Evolutionary conservation across 306 rosid species (phyloP).

Genomic region (Cotoneaster glaucophyllus): DNA sequence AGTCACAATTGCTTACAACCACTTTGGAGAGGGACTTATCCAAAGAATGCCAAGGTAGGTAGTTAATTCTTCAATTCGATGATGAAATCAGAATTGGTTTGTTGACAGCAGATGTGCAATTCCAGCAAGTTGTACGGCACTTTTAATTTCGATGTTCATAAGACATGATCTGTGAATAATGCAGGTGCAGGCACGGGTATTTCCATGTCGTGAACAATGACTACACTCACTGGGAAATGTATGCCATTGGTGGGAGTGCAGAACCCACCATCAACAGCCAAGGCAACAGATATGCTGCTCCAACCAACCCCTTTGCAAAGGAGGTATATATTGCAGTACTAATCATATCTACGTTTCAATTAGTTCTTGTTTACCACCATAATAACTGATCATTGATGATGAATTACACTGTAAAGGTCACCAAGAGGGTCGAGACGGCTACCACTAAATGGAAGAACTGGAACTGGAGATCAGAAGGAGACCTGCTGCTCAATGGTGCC

Average conservation of each 20-base stretch:
- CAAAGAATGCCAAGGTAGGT: slow-evolving; percentile 98
- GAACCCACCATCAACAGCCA: slow-evolving; percentile 95
- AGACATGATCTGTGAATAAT: slow-evolving; percentile 13
- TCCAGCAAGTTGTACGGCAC: neutral
- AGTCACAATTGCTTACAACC: slow-evolving; percentile 97
- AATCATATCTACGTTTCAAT: neutral
- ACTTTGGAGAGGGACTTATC: slow-evolving; percentile 95
- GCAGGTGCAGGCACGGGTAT: slow-evolving; percentile 95
- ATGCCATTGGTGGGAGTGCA: slow-evolving; percentile 98
- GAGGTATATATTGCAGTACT: slow-evolving; percentile 46
- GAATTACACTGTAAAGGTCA: slow-evolving; percentile 45
- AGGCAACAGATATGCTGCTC: slow-evolving; percentile 95
- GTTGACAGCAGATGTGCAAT: neutral
- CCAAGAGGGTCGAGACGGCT: slow-evolving; percentile 89
- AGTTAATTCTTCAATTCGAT: slow-evolving; percentile 10
- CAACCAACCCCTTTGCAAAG: slow-evolving; percentile 73
- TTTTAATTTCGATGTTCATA: neutral
- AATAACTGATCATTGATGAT: neutral
- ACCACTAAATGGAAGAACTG: slow-evolving; percentile 57
- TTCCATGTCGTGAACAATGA: slow-evolving; percentile 99
- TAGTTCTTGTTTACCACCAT: slow-evolving; percentile 1
- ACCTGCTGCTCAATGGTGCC: slow-evolving; percentile 76
- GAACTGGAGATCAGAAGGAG: slow-evolving; percentile 99
- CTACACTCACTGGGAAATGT: slow-evolving; percentile 99
- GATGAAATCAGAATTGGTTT: neutral